Conservation (phyloP, 2,329 filamentous ascomycete species). For the Pyrenophora teres region DNA sequence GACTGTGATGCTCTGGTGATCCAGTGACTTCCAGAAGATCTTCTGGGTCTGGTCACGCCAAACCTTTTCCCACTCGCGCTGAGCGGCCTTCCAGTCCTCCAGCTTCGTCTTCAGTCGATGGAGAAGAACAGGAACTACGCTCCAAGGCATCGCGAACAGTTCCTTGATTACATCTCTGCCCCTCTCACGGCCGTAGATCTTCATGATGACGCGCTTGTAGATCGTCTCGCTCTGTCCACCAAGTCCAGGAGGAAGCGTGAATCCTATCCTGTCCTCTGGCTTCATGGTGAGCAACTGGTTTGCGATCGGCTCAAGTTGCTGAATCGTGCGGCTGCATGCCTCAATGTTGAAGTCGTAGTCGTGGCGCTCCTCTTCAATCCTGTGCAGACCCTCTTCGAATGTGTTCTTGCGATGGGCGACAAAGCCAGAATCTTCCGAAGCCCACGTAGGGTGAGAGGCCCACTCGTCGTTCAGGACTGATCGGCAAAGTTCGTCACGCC, state of each 20-base stretch:
- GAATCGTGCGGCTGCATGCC: constrained; percentile 90
- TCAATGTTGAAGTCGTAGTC: constrained; percentile 99
- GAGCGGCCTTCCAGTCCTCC: constrained; percentile 96
- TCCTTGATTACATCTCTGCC: constrained; percentile 85
- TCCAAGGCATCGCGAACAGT: constrained; percentile 81
- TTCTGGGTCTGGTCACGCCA: constrained; percentile 95
- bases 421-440: constrained; percentile 95
- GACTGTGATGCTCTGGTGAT: constrained; percentile 92
- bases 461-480: constrained; percentile 95
- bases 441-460: constrained; percentile 99
- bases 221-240: constrained; percentile 95
- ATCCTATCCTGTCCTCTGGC: constrained; percentile 70
- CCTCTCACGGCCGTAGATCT: constrained; percentile 86
- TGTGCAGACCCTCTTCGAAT: constrained; percentile 90
- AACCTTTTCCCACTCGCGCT: constrained; percentile 98
- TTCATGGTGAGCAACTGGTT: constrained; percentile 85
- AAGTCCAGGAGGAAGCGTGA: constrained; percentile 79
- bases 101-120: constrained; percentile 92
- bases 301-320: constrained; percentile 91
- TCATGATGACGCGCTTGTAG: constrained; percentile 96
- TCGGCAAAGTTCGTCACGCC: constrained; percentile 91
- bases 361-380: constrained; percentile 96
- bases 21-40: constrained; percentile 93
- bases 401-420: constrained; percentile 97
- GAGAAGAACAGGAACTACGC: constrained; percentile 85